These are phyloP conservation scores for Fagopyrum esculentum DNA, from an alignment of 148 eudicot genomes.

Conservation along the genomic window DNA sequence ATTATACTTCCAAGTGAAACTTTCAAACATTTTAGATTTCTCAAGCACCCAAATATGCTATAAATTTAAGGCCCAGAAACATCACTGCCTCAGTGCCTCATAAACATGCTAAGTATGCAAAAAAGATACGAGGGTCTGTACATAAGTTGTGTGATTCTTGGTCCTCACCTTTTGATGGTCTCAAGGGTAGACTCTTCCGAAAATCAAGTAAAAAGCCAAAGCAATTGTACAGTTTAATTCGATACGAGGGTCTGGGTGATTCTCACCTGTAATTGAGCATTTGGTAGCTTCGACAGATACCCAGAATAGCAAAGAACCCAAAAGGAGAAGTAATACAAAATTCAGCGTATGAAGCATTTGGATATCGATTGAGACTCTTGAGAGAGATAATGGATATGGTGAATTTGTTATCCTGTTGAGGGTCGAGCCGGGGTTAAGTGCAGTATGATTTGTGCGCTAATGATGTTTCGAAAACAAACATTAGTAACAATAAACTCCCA, in stretches of 20 bases:
- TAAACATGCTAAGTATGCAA: background rate
- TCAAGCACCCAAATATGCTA: background rate
- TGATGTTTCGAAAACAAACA: too few relatives aligned
- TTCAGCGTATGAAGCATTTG: background rate
- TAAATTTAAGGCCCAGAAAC: background rate
- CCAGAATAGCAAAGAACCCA: background rate
- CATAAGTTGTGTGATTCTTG: background rate
- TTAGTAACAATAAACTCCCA: too few relatives aligned
- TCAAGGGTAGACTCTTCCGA: background rate
- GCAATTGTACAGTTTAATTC: background rate
- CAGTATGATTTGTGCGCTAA: too few relatives aligned
- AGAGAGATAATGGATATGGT: too few relatives aligned
- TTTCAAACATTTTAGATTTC: background rate
- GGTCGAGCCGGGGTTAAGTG: too few relatives aligned
- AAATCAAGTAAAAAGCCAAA: background rate
- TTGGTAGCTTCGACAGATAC: constrained; percentile 19
- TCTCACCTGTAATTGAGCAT: constrained; percentile 30
- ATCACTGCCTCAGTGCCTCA: background rate
- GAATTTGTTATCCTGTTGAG: too few relatives aligned
- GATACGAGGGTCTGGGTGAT: constrained; percentile 8
- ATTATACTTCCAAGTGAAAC: background rate
- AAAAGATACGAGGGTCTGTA: too few relatives aligned
- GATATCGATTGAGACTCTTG: too few relatives aligned
- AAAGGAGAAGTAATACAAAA: constrained; percentile 10
- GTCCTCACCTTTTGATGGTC: background rate